Evolutionary conservation across 306 rosid genomes (phyloP), one percentile per base, ranked within the genome.

Genomic region (Astragalus membranaceus): DNA sequence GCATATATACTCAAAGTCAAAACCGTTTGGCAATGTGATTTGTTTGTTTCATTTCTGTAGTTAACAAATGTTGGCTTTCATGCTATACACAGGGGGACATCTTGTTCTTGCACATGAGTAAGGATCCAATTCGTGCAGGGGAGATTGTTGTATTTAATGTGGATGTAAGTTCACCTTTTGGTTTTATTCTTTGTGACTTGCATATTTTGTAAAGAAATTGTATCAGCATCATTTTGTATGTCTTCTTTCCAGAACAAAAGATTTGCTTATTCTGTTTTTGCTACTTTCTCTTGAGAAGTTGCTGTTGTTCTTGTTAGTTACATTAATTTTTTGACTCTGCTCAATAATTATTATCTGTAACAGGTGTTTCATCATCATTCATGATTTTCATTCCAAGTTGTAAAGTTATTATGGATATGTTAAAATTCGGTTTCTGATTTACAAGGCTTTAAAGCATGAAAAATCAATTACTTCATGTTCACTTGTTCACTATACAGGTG

Each of bases 71-170:
- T 35, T 80, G 14, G 41, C 29, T 46, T 44, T 62, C 10, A 3
- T 75, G 51, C 66, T 17, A 52, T 29, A 26, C 78, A 41, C 80
- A 90, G 97, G 98, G 97, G 37, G 98, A 93, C 85, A 93, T 93
- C 76, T 85, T 90, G 59, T 93, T 93, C 80, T 81, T 93, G 76
- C 97, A 84, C 88, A 88, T 93, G 97, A 88, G 85, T 79, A 84
- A 87, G 46, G 97, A 88, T 58, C 98, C 98, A 39, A 93, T 93
- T 76, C 92, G 98, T 51, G 88, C 98, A 0, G 98, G 98, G 75
- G 98, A 93, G 80, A 93, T 93, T 85, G 98, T 93, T 67, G 98
- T 93, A 10, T 93, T 93, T 59, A 90, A 93, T 70, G 85, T 88
- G 16, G 97, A 90, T 74, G 98, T 93, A 83, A 85, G 98, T 64